These are phyloP conservation scores for Alternaria consortialis DNA, from an alignment of 2,329 filamentous ascomycete species.

Conservation along the genomic window DNA sequence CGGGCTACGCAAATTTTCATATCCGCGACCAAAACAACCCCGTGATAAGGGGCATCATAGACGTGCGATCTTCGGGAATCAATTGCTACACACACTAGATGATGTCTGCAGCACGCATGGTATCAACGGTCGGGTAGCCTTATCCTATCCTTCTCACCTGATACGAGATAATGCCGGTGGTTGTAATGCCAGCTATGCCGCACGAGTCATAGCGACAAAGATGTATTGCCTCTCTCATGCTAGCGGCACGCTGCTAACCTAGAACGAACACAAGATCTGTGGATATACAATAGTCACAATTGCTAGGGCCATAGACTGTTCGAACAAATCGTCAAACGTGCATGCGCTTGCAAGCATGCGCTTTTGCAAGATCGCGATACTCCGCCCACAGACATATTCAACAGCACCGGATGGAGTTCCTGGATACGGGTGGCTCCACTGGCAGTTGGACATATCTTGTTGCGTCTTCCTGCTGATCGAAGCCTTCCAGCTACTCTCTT, in stretches of 20 bases:
- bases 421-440: slow-evolving; percentile 11
- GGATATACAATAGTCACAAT: slow-evolving; percentile 13
- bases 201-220: slow-evolving; percentile 8
- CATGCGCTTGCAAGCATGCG: slow-evolving; percentile 13
- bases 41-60: not conserved
- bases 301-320: slow-evolving; percentile 1
- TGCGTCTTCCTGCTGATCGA: slow-evolving; percentile 4
- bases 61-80: not conserved
- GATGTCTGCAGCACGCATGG: not conserved
- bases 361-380: not conserved
- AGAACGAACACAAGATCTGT: slow-evolving; percentile 4
- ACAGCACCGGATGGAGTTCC: not conserved
- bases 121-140: not conserved
- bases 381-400: slow-evolving; percentile 2
- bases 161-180: slow-evolving; percentile 14
- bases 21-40: not conserved
- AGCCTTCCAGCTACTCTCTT: not conserved
- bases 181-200: slow-evolving; percentile 8
- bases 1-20: not conserved
- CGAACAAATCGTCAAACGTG: not conserved
- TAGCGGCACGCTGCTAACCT: slow-evolving; percentile 8
- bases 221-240: slow-evolving; percentile 8
- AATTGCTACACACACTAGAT: not conserved
- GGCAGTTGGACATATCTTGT: slow-evolving; percentile 14
- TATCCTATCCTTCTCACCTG: slow-evolving; percentile 3